phyloP scores from a whole-genome alignment of 345 rosid genomes.

The Gossypium sturtianum region DNA sequence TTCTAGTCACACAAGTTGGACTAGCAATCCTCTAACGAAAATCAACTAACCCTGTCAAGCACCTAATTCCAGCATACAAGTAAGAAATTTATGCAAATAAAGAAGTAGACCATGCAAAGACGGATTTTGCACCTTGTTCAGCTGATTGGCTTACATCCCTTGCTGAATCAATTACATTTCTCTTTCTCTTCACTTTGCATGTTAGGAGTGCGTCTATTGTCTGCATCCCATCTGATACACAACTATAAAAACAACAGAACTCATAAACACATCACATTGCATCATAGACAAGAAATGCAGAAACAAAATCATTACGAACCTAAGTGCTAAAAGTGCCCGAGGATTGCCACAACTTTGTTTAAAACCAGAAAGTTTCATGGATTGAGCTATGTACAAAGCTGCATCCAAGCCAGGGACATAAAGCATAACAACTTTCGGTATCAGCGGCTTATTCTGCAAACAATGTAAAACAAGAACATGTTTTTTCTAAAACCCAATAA shows the following conservation, averaged over 20 bases:
- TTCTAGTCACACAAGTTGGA: constrained; percentile 4
- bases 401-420: constrained; percentile 95
- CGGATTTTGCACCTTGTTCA: constrained; percentile 46
- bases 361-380: constrained; percentile 58
- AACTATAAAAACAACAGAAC: constrained; percentile 46
- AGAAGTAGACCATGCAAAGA: neutral
- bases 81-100: constrained; percentile 1
- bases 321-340: constrained; percentile 63
- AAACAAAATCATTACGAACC: constrained; percentile 46
- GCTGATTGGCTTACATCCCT: constrained; percentile 26
- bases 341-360: constrained; percentile 75
- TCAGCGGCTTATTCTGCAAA: constrained; percentile 87
- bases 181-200: constrained; percentile 69
- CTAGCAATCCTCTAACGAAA: neutral
- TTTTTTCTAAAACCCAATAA: neutral
- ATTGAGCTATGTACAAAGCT: constrained; percentile 65
- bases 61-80: constrained; percentile 1
- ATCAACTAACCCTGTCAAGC: neutral
- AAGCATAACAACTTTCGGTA: constrained; percentile 84
- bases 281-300: neutral
- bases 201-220: constrained; percentile 79
- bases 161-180: constrained; percentile 31
- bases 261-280: constrained; percentile 14
- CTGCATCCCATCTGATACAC: constrained; percentile 73
- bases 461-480: constrained; percentile 2